Conservation (phyloP, 2,329 filamentous ascomycete species). For the Leptographium galeiforme region DNA sequence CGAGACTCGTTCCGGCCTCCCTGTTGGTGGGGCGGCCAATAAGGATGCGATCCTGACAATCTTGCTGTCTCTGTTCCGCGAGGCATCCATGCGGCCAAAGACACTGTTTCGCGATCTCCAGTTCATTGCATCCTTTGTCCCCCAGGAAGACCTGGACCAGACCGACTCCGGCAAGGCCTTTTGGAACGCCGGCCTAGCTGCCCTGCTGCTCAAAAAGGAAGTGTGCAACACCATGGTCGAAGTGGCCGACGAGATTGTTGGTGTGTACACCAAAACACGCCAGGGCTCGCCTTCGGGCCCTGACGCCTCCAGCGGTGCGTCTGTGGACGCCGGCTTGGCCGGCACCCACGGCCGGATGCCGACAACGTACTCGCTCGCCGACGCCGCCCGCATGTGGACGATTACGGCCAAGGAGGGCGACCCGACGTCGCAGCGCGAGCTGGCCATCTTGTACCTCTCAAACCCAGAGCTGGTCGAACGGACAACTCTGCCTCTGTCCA, state of each 20-base stretch:
- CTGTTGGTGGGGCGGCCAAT: slow-evolving; percentile 32
- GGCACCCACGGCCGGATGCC: slow-evolving; percentile 21
- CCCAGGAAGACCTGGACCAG: slow-evolving; percentile 44
- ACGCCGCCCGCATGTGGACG: slow-evolving; percentile 80
- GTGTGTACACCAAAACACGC: slow-evolving; percentile 45
- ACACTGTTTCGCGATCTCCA: slow-evolving; percentile 73
- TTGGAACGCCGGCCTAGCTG: slow-evolving; percentile 78
- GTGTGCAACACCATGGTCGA: slow-evolving; percentile 68
- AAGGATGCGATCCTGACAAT: slow-evolving; percentile 54
- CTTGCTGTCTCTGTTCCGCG: slow-evolving; percentile 53
- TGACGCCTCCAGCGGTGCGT: neutral
- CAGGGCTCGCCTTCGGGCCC: slow-evolving; percentile 3
- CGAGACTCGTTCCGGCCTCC: slow-evolving; percentile 35
- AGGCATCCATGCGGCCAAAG: slow-evolving; percentile 57
- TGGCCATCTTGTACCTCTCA: slow-evolving; percentile 86
- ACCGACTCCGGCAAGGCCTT: slow-evolving; percentile 65
- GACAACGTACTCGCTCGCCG: slow-evolving; percentile 55
- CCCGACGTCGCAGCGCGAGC: slow-evolving; percentile 76
- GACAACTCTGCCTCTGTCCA: slow-evolving; percentile 70
- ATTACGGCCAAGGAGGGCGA: slow-evolving; percentile 91
- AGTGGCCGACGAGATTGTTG: slow-evolving; percentile 40
- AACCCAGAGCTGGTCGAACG: slow-evolving; percentile 74
- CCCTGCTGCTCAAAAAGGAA: slow-evolving; percentile 77
- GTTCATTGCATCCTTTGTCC: slow-evolving; percentile 55
- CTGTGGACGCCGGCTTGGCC: neutral